These are phyloP conservation scores for Chondrus crispus DNA, from an alignment of 23 red algal genomes.

Conservation along the genomic window DNA sequence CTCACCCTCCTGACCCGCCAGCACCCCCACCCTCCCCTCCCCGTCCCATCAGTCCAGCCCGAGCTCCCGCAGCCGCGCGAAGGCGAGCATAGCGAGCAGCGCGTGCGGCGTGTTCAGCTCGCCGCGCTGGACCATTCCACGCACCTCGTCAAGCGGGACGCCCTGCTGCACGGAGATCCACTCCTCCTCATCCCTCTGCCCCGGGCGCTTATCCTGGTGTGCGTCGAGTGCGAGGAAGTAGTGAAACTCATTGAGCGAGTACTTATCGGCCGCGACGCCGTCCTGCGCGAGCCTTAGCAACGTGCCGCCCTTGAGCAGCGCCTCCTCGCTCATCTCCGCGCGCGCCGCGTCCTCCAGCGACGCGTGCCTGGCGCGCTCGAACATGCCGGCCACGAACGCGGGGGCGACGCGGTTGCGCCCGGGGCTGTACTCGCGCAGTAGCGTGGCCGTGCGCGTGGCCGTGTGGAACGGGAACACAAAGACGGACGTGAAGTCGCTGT, in stretches of 20 bases:
- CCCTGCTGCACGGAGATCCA: conserved; percentile 46
- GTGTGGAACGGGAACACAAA: conserved; percentile 79
- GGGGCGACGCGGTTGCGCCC: conserved; percentile 46
- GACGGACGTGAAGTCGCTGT: conserved; percentile 40
- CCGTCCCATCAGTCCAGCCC: background rate
- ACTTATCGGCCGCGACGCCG: conserved; percentile 52
- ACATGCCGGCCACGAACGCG: conserved; percentile 77
- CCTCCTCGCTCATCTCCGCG: conserved; percentile 81
- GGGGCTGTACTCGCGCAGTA: conserved; percentile 82
- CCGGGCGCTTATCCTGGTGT: conserved; percentile 24
- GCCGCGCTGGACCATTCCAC: conserved; percentile 35
- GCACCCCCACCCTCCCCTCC: too few relatives aligned
- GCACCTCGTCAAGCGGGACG: conserved; percentile 5
- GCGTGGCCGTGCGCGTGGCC: background rate
- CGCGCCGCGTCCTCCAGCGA: conserved; percentile 41
- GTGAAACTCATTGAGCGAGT: conserved; percentile 44
- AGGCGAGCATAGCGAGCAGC: conserved; percentile 54
- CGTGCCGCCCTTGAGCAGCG: conserved; percentile 44
- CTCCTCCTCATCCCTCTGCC: conserved; percentile 66
- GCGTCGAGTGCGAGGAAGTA: conserved; percentile 76
- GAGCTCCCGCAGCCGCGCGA: conserved; percentile 28
- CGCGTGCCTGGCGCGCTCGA: conserved; percentile 48
- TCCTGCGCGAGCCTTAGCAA: conserved; percentile 32
- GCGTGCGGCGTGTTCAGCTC: conserved; percentile 64
- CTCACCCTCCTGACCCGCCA: too few relatives aligned